phyloP scores from a whole-genome alignment of 2,329 filamentous ascomycete genomes.

The Arthrobotrys megalospora region DNA sequence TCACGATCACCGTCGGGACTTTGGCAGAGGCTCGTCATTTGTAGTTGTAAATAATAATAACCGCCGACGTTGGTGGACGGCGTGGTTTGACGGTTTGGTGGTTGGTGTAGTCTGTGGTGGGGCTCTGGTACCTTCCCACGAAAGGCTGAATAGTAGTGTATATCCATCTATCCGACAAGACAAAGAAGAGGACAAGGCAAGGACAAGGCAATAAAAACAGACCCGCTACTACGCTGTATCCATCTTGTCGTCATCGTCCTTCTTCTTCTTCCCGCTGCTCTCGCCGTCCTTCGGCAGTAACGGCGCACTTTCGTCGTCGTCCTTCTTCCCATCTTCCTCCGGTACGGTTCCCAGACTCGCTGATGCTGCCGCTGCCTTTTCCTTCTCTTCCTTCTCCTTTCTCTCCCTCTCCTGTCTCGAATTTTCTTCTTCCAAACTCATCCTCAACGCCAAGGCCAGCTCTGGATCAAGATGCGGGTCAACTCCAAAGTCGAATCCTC shows the following conservation, averaged over 20 bases:
- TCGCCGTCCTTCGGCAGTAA: slow-evolving; percentile 77
- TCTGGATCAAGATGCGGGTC: slow-evolving; percentile 94
- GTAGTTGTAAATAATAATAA: too few species aligned
- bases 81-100: too few species aligned
- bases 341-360: slow-evolving; percentile 80
- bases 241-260: slow-evolving; percentile 82
- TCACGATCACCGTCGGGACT: not conserved
- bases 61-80: too few species aligned
- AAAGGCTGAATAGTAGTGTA: slow-evolving; percentile 13
- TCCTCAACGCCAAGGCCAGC: slow-evolving; percentile 90
- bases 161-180: slow-evolving; percentile 34
- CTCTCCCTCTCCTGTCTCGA: slow-evolving; percentile 89
- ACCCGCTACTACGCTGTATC: slow-evolving; percentile 79
- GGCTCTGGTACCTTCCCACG: not conserved
- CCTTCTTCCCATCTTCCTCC: slow-evolving; percentile 72
- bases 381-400: slow-evolving; percentile 79
- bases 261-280: slow-evolving; percentile 73
- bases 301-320: slow-evolving; percentile 75
- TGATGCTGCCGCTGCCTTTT: slow-evolving; percentile 72
- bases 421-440: slow-evolving; percentile 99
- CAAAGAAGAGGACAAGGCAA: not conserved
- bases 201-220: slow-evolving; percentile 26
- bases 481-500: slow-evolving; percentile 82
- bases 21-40: not conserved
- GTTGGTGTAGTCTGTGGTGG: too few species aligned